Evolutionary conservation across 805 yeast species (phyloP).

Genomic region (Debaryomyces prosopidis): DNA sequence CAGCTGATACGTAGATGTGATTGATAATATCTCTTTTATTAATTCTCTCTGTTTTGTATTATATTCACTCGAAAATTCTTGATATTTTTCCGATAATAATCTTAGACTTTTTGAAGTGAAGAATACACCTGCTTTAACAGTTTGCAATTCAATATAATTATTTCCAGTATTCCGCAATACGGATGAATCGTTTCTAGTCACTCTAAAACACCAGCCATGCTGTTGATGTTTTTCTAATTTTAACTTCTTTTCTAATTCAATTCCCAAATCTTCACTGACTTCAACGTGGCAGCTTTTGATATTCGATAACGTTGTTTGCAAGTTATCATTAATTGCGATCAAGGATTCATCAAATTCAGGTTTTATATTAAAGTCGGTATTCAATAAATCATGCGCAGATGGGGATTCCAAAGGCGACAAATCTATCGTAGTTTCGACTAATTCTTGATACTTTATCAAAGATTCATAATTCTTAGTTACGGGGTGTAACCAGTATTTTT

Average conservation of each 20-base stretch:
- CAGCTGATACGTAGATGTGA: slow-evolving; percentile 79
- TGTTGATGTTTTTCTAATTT: slow-evolving; percentile 84
- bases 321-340: slow-evolving; percentile 54
- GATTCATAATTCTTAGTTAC: slow-evolving; percentile 50
- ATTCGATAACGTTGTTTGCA: slow-evolving; percentile 53
- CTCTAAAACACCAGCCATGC: slow-evolving; percentile 93
- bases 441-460: slow-evolving; percentile 69
- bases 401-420: slow-evolving; percentile 70
- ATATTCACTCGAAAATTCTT: slow-evolving; percentile 63
- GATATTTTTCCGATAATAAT: slow-evolving; percentile 58
- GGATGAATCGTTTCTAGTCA: slow-evolving; percentile 86
- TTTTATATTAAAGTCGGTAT: slow-evolving; percentile 78
- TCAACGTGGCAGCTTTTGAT: slow-evolving; percentile 62
- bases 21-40: slow-evolving; percentile 78
- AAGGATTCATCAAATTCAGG: slow-evolving; percentile 88
- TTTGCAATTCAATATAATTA: slow-evolving; percentile 75
- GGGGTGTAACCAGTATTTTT: slow-evolving; percentile 58
- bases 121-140: slow-evolving; percentile 93
- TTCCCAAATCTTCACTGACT: slow-evolving; percentile 70
- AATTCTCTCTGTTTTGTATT: slow-evolving; percentile 73
- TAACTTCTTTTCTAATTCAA: slow-evolving; percentile 85
- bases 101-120: slow-evolving; percentile 75
- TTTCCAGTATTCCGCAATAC: slow-evolving; percentile 60
- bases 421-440: slow-evolving; percentile 92
- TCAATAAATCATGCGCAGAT: slow-evolving; percentile 28